A percentile compares a stretch with the other conserved stretches of the same genome.
These are phyloP conservation scores for Jacaranda mimosifolia DNA, from an alignment of 257 asterid species.

Conservation along the genomic window DNA sequence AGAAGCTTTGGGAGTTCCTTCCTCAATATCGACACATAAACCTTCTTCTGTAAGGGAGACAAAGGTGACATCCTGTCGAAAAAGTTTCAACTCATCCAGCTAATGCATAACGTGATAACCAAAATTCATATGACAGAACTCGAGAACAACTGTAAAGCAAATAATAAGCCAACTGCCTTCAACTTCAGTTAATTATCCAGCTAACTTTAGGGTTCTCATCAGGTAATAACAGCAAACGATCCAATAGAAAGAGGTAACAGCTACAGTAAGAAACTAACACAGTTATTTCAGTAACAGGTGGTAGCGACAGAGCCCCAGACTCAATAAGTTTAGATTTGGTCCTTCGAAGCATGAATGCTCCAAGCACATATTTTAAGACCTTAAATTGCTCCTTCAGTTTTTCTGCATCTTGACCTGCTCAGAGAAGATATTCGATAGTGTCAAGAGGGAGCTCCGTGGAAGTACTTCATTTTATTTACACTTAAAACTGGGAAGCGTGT, in stretches of 20 bases:
- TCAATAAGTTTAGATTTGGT: slow-evolving; percentile 83
- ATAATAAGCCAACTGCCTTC: slow-evolving; percentile 18
- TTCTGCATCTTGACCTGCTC: slow-evolving; percentile 64
- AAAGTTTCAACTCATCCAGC: slow-evolving; percentile 35
- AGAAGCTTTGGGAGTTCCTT: slow-evolving; percentile 89
- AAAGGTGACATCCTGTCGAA: slow-evolving; percentile 82
- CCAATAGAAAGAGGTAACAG: slow-evolving; percentile 18
- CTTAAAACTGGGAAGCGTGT: slow-evolving; percentile 9
- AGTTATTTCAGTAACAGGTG: slow-evolving; percentile 88
- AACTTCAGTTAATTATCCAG: slow-evolving; percentile 29
- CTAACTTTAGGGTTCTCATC: slow-evolving; percentile 22
- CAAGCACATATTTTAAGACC: slow-evolving; percentile 75
- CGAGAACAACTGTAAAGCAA: background rate
- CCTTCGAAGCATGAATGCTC: slow-evolving; percentile 96
- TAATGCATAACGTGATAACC: slow-evolving; percentile 3
- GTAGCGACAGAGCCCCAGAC: slow-evolving; percentile 79
- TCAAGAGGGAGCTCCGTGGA: slow-evolving; percentile 24
- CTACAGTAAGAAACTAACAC: slow-evolving; percentile 67
- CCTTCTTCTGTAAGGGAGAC: slow-evolving; percentile 82
- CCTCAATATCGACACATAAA: slow-evolving; percentile 83
- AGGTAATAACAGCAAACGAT: slow-evolving; percentile 20
- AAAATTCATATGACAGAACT: background rate
- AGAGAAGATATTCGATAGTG: slow-evolving; percentile 27
- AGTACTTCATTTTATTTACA: slow-evolving; percentile 20
- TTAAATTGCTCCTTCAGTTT: slow-evolving; percentile 66